These are phyloP conservation scores for Colletotrichum echinochloae DNA, from an alignment of 2,329 filamentous ascomycete genomes.

Conservation along the genomic window DNA sequence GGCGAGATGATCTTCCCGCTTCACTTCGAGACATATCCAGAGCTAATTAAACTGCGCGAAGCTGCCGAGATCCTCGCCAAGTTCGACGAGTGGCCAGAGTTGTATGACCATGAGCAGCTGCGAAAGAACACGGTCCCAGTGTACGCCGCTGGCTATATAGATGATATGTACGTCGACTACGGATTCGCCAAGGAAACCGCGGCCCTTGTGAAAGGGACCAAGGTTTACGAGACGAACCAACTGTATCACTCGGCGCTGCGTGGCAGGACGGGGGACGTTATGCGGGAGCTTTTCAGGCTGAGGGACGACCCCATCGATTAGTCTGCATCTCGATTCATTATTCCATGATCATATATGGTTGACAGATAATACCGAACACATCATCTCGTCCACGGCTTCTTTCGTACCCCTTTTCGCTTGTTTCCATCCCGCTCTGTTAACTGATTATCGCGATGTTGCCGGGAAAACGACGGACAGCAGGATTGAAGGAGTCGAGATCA, in stretches of 20 bases:
- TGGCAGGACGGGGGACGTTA: conserved; percentile 78
- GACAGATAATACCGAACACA: neutral
- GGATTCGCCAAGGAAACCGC: conserved; percentile 80
- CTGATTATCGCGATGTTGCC: neutral
- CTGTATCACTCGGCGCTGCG: conserved; percentile 90
- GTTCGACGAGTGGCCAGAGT: conserved; percentile 75
- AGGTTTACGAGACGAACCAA: conserved; percentile 85
- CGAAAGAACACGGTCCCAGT: conserved; percentile 84
- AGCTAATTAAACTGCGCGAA: conserved; percentile 75
- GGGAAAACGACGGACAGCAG: neutral
- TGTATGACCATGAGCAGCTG: conserved; percentile 83
- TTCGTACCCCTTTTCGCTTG: neutral
- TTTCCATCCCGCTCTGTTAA: neutral
- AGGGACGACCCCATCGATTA: conserved; percentile 76
- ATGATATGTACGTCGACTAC: conserved; percentile 94
- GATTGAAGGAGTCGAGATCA: neutral
- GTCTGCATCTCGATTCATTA: conserved; percentile 5
- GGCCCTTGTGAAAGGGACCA: conserved; percentile 77
- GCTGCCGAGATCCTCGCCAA: conserved; percentile 79
- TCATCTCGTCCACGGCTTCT: neutral
- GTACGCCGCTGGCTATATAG: conserved; percentile 84
- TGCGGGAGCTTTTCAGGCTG: conserved; percentile 80
- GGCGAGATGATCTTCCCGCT: conserved; percentile 94
- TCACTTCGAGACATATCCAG: conserved; percentile 84
- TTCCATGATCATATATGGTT: neutral